These are phyloP conservation scores for Naganishia antarctica DNA, from an alignment of 768 basidiomycete species.

Conservation along the genomic window DNA sequence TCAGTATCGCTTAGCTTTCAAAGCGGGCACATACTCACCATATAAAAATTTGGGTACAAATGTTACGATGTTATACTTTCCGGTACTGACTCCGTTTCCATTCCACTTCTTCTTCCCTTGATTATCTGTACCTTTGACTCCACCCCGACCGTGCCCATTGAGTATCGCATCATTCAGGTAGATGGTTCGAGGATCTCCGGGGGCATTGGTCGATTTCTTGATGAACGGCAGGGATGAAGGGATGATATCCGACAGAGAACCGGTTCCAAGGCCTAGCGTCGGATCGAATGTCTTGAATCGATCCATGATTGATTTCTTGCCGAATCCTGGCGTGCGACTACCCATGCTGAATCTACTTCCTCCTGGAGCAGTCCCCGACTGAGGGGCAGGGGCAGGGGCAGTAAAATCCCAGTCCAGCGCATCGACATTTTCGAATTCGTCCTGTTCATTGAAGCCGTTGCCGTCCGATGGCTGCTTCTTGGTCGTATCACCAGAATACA, in stretches of 20 bases:
- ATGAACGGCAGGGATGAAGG: conserved; percentile 15
- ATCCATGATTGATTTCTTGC: conserved; percentile 5
- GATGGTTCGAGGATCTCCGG: conserved; percentile 57
- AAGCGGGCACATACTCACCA: conserved; percentile 56
- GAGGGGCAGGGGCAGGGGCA: neutral
- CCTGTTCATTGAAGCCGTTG: conserved; percentile 34
- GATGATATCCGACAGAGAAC: conserved; percentile 11
- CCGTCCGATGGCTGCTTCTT: conserved; percentile 26
- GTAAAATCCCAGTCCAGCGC: conserved; percentile 25
- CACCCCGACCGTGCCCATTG: conserved; percentile 49
- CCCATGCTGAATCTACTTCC: conserved; percentile 27
- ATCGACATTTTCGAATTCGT: conserved; percentile 7
- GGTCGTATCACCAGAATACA: neutral
- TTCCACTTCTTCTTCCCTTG: conserved; percentile 28
- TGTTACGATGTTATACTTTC: conserved; percentile 83
- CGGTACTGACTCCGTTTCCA: conserved; percentile 78
- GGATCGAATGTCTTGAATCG: conserved; percentile 36
- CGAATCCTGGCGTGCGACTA: conserved; percentile 34
- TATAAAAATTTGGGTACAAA: conserved; percentile 90
- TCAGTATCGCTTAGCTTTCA: neutral
- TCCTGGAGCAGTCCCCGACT: neutral
- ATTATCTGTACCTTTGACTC: conserved; percentile 62
- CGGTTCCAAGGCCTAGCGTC: conserved; percentile 40
- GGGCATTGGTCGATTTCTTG: conserved; percentile 5
- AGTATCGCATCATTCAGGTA: conserved; percentile 70